phyloP scores from a whole-genome alignment of 139 green algal species.

The Chlamydomonas sp. region DNA sequence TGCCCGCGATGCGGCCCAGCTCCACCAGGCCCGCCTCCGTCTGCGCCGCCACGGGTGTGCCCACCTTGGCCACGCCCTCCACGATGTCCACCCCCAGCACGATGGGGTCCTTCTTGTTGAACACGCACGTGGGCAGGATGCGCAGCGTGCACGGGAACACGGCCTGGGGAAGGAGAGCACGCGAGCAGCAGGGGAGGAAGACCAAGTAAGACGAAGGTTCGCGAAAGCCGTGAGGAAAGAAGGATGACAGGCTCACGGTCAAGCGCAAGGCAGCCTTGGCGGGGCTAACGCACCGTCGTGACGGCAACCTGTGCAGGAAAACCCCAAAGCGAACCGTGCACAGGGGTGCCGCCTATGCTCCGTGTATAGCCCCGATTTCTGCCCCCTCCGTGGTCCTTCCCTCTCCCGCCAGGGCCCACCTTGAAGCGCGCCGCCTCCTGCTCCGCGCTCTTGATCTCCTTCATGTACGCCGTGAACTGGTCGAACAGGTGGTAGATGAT shows the following conservation, averaged over 20 bases:
- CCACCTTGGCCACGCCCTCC: conserved; percentile 65
- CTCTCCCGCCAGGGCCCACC: background rate
- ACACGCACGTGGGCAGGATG: conserved; percentile 96
- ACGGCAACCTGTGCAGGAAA: too few species aligned
- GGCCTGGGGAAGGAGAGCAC: background rate
- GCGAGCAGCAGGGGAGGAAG: background rate
- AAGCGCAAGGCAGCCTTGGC: too few species aligned
- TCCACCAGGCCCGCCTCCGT: conserved; percentile 88
- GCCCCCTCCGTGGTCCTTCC: background rate
- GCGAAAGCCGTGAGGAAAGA: too few species aligned
- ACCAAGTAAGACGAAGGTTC: background rate
- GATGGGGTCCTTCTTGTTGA: conserved; percentile 99
- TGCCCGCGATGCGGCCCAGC: conserved; percentile 90
- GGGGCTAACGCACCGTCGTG: too few species aligned
- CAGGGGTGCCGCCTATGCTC: too few species aligned
- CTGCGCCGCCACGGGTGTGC: conserved; percentile 82
- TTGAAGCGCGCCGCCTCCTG: conserved; percentile 76
- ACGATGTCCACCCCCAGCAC: conserved; percentile 90
- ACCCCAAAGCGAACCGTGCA: too few species aligned
- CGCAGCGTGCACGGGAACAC: conserved; percentile 46
- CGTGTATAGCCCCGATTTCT: too few species aligned
- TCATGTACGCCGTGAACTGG: conserved; percentile 88
- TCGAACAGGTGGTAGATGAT: conserved; percentile 99
- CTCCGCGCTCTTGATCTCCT: conserved; percentile 85
- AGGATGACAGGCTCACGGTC: too few species aligned